Conservation (phyloP, 1,139 yeast species). For the Yamadazyma pseudoaaseri region DNA sequence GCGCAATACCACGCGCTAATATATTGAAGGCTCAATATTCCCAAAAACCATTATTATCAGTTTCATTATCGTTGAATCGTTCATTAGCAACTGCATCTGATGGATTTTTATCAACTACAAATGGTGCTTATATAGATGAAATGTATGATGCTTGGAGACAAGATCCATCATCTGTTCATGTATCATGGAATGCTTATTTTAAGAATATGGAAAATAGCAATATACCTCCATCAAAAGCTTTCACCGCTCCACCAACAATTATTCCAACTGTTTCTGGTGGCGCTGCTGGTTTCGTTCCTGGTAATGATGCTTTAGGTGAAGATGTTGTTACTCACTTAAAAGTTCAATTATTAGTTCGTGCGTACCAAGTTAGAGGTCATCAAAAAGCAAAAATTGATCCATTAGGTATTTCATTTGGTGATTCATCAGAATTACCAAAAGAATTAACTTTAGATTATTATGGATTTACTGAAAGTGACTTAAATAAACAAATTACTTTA, state of each 20-base stretch:
- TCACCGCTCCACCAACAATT: constrained; percentile 85
- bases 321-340: constrained; percentile 88
- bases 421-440: constrained; percentile 56
- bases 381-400: constrained; percentile 96
- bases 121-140: constrained; percentile 93
- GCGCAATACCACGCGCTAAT: constrained; percentile 37
- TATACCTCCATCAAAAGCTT: constrained; percentile 74
- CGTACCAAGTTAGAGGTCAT: constrained; percentile 98
- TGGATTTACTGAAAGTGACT: constrained; percentile 83
- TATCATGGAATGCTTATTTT: constrained; percentile 96
- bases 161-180: constrained; percentile 90
- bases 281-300: constrained; percentile 56
- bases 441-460: constrained; percentile 91
- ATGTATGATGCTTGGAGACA: constrained; percentile 94
- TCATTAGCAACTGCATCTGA: constrained; percentile 73
- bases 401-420: constrained; percentile 82
- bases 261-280: constrained; percentile 78
- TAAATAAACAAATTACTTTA: constrained; percentile 78
- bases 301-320: constrained; percentile 42
- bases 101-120: constrained; percentile 77
- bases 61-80: constrained; percentile 37
- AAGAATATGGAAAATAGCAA: constrained; percentile 75
- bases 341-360: constrained; percentile 94
- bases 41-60: constrained; percentile 7
- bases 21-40: constrained; percentile 18